Conservation (phyloP, 169 alveolate species). For the Babesia gibsoni region DNA sequence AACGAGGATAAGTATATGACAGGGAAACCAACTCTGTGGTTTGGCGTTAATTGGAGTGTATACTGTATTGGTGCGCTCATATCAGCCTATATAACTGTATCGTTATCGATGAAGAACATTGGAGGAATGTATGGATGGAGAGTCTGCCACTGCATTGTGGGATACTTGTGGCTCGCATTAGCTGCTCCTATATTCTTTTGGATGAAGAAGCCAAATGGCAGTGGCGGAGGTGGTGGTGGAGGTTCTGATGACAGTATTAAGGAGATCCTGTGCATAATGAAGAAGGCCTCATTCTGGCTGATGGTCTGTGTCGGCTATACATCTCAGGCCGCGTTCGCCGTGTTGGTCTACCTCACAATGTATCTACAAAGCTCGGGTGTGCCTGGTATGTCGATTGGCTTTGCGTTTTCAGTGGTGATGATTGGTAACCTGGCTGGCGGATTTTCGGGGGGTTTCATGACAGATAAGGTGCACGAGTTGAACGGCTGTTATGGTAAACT, state of each 20-base stretch:
- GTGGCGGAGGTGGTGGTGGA: no score
- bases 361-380: no score
- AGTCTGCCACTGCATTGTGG: constrained; percentile 6
- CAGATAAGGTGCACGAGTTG: constrained; percentile 78
- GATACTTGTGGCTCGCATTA: constrained; percentile 14
- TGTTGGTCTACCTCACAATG: no score
- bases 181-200: no score
- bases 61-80: constrained; percentile 33
- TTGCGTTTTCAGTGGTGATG: constrained; percentile 77
- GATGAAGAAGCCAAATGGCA: no score
- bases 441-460: constrained; percentile 82
- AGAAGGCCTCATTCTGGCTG: no score
- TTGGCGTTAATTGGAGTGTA: constrained; percentile 14
- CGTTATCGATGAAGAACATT: neutral
- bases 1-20: neutral
- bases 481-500: constrained; percentile 84
- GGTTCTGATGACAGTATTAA: no score
- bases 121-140: constrained; percentile 41
- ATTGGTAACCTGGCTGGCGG: constrained; percentile 88
- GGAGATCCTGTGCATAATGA: no score
- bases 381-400: no score
- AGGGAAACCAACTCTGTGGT: neutral
- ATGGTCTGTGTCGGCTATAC: no score
- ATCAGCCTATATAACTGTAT: constrained; percentile 15
- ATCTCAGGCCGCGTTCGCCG: no score